Evolutionary conservation across 2,329 filamentous ascomycete species (phyloP), one percentile per base, ranked within the genome.

Genomic region (Xylaria sp.): DNA sequence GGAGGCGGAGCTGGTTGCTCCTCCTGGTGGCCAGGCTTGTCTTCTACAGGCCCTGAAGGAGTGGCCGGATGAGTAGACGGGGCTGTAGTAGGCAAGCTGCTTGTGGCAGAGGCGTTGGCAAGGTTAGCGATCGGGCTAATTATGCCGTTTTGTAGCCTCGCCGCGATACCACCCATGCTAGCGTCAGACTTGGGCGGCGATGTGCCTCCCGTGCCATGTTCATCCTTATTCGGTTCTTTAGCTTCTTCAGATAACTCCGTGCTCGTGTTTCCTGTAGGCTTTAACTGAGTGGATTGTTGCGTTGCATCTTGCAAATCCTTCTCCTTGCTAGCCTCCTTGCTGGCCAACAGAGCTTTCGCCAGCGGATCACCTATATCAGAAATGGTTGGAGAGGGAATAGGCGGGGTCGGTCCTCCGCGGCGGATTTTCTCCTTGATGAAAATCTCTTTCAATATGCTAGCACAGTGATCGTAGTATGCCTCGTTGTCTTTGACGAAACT

Each of bases 401-500:
- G 74, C 63, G 82, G 72, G 68, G 77, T 76, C 78, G 89, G 73
- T 81, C 89, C 71, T 24, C 81, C 78, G 63, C 80, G 82, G 37
- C 84, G 82, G 48, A 85, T 74, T 66, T 87, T 91, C 71, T 97
- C 93, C 60, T 85, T 85, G 60, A 95, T 79, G 63, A 99, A 97
- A 69, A 95, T 90, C 6, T 94, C 88, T 67, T 87, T 90, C 47
- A 99, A 77, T 44, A 97, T 96, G 55, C 80, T 87, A 19, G 94
- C 86, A 63, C 89, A 94, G 67, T 91, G 91, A 67, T 97, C 90
- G 71, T 99, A 99, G 72, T 99, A 99, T 56, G 96, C 92, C 59
- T 97, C 93, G 66, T 99, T 99, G 71, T 99, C 95, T 72, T 99
- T 99, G 71, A 99, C 94, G 67, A 99, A 99, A 69, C 93, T 97